Base-by-base conservation (phyloP, 2,329 filamentous ascomycete species). In the Xylariaceae sp. region DNA sequence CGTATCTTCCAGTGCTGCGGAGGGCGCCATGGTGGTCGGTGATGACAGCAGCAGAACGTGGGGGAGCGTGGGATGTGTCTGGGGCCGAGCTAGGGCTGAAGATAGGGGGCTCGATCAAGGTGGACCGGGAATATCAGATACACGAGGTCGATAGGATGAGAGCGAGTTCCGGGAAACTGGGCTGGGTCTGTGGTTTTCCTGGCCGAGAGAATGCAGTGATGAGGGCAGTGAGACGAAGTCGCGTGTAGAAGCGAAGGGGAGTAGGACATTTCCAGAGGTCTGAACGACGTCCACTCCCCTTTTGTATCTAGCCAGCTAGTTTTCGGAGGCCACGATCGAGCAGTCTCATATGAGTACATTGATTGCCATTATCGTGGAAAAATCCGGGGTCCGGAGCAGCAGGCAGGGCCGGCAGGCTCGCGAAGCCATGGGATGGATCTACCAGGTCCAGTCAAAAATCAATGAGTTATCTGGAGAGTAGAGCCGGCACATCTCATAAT, bases 1-100 rank as follows among this genome's bases (percentile, higher is more conserved):
- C 39, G 52, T 54, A 47, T 67, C 24, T 11, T 12, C 63, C 49
- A 55, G 52, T 43, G 60, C 64, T 46, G 68, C 68, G 46, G 64
- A 65, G 51, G 69, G 68, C 48, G 67, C 67, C 69, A 72, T 72
- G 32, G 44, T 57, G 71, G 71, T 32, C 43, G 56, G 29, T 39
- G 34, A 49, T 47, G 44, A 50, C 38, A 44, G 40, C 37, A 58
- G 59, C 57, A 52, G n/a, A n/a, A n/a, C n/a, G n/a, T n/a, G n/a
- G n/a, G n/a, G n/a, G n/a, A n/a, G 35, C 41, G 45, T 51, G 49
- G 50, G 53, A 53, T 50, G 40, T 38, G 32, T 32, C 30, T 40
- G 39, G 39, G 38, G 16, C 18, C n/a, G n/a, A n/a, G n/a, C n/a
- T n/a, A n/a, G n/a, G n/a, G n/a, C n/a, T n/a, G n/a, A n/a, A n/a